These are phyloP conservation scores for Rusavskia elegans DNA, from an alignment of 495 filamentous ascomycete species.

Conservation along the genomic window DNA sequence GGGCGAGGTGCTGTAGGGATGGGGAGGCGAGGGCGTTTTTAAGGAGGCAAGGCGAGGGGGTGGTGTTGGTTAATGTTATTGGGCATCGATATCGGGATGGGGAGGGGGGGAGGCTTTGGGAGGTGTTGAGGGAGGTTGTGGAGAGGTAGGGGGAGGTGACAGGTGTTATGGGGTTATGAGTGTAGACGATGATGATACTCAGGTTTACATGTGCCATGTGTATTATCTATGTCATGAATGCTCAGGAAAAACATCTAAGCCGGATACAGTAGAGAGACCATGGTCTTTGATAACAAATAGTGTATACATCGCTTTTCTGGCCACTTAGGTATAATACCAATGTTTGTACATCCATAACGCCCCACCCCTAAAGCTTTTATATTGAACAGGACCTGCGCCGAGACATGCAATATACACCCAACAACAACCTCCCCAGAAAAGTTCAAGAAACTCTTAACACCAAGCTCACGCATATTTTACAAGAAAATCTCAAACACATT, in stretches of 20 bases:
- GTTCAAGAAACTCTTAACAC: too few relatives aligned
- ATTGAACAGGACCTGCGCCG: neutral
- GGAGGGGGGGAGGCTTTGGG: slow-evolving; percentile 10
- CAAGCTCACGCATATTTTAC: neutral
- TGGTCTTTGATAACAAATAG: too few relatives aligned
- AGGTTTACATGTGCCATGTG: neutral
- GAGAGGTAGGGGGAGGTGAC: neutral
- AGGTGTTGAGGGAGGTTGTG: slow-evolving; percentile 9
- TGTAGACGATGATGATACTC: neutral
- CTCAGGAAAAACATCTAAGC: neutral
- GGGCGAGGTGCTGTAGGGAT: slow-evolving; percentile 67
- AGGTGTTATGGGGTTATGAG: neutral
- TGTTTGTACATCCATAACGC: neutral
- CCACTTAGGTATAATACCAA: neutral
- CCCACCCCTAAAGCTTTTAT: too few relatives aligned
- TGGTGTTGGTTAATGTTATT: slow-evolving; percentile 14
- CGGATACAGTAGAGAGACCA: too few relatives aligned
- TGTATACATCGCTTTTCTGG: too few relatives aligned
- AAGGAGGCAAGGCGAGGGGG: slow-evolving; percentile 4
- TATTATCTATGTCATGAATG: neutral
- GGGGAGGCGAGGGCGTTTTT: slow-evolving; percentile 10
- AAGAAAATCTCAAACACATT: slow-evolving; percentile 32
- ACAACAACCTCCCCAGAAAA: too few relatives aligned
- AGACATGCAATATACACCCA: neutral
- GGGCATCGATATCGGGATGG: slow-evolving; percentile 12